Evolutionary conservation across 495 filamentous ascomycete species (phyloP), one percentile per base, ranked within the genome.

Genomic region (Trichoderma virens): DNA sequence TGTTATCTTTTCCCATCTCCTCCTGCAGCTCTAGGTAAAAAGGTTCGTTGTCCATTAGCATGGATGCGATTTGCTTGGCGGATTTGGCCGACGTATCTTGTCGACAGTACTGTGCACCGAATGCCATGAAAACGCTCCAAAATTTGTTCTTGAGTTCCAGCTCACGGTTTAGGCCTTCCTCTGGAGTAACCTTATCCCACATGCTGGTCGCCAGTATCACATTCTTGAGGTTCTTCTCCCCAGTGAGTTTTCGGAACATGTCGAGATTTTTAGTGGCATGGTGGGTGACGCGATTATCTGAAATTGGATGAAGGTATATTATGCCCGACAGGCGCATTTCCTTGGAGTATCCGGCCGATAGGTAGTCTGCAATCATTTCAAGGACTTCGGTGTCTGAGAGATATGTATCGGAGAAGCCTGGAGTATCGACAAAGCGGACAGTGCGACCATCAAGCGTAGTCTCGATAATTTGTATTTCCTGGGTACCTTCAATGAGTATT

Each of bases 261-360:
- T 38, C 41, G 0, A 85, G 39, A 41, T 79, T 81, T 6, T 68
- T 71, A 30, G 65, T 68, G 14, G 76, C 74, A 0, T 79, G 75
- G 0, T 77, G 76, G 31, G 66, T 23, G 67, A 83, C 71, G 0
- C 77, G 65, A 0, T 62, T 45, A 27, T 82, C 74, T 5, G 63
- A 70, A 62, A 83, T 85, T 4, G 71, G 68, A 62, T 84, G 81
- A 0, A 83, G 68, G 64, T 82, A 79, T 16, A 80, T 70, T 39
- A 79, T 76, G 8, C 76, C 76, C 14, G 28, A 27, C 0, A 73
- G 62, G 2, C 38, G 39, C n/a, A 67, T 61, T 0, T 60, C n/a
- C 28, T 62, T 61, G 1, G 31, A 23, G 41, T 67, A 59, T 32
- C 62, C 23, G 6, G 3, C 54, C 2, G 60, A 41, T 0, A 82